Conservation (phyloP, 441 rosid genomes). For the Daphne laureola region DNA sequence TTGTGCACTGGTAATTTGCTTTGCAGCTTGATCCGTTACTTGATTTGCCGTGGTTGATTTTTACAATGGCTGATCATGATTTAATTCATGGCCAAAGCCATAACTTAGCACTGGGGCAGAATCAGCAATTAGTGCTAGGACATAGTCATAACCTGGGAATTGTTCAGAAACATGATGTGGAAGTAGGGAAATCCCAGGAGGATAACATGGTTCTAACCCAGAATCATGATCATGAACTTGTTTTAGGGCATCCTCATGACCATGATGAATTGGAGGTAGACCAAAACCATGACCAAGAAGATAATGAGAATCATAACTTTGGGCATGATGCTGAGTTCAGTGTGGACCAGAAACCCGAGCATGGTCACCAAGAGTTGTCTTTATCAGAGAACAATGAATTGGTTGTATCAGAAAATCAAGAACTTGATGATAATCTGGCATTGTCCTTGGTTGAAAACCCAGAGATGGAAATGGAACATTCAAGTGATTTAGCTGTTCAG, state of each 20-base stretch:
- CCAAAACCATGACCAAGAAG: slow-evolving; percentile 51
- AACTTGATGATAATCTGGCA: slow-evolving; percentile 64
- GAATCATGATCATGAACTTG: slow-evolving; percentile 57
- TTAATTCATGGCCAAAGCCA: slow-evolving; percentile 65
- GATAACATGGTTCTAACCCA: slow-evolving; percentile 62
- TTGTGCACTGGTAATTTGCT: slow-evolving; percentile 17
- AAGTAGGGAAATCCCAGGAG: slow-evolving; percentile 55
- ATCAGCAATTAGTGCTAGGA: slow-evolving; percentile 57
- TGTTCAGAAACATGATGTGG: slow-evolving; percentile 58
- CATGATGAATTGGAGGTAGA: slow-evolving; percentile 62
- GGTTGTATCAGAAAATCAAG: slow-evolving; percentile 61
- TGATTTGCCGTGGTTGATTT: slow-evolving; percentile 14
- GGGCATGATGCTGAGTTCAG: slow-evolving; percentile 51
- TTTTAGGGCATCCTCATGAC: slow-evolving; percentile 55
- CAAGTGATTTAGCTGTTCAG: slow-evolving; percentile 25
- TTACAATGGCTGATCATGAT: slow-evolving; percentile 78
- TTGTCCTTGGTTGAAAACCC: slow-evolving; percentile 56
- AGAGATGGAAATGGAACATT: slow-evolving; percentile 46
- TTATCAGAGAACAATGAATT: slow-evolving; percentile 54
- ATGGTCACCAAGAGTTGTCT: slow-evolving; percentile 48
- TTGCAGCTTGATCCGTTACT: slow-evolving; percentile 16
- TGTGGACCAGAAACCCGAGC: slow-evolving; percentile 59
- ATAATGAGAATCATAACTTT: slow-evolving; percentile 43
- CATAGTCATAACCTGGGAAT: slow-evolving; percentile 60
- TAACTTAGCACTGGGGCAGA: slow-evolving; percentile 54